Conservation (phyloP, 208 protist genomes). For the Leishmania turanica region DNA sequence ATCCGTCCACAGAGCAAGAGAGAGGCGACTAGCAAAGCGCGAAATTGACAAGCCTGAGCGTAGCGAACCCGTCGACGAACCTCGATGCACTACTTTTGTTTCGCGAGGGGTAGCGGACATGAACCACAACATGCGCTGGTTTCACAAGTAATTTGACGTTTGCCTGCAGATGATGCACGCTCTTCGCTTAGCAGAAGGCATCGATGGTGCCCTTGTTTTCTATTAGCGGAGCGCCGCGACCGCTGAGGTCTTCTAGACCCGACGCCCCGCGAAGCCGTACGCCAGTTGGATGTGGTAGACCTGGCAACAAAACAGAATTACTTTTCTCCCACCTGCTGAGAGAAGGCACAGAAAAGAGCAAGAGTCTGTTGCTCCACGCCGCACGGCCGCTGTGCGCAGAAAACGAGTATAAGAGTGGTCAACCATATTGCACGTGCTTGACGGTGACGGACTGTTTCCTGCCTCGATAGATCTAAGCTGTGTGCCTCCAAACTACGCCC, state of each 20-base stretch:
- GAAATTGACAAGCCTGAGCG: neutral
- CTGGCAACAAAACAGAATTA: neutral
- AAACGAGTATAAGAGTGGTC: too few species aligned
- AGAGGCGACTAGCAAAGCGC: neutral
- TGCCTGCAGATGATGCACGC: neutral
- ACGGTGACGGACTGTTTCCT: too few species aligned
- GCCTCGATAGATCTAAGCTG: too few species aligned
- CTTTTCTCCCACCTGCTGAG: neutral
- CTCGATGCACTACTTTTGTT: neutral
- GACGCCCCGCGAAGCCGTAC: neutral
- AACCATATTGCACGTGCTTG: too few species aligned
- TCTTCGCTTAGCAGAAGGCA: neutral
- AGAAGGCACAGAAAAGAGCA: neutral
- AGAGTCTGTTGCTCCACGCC: neutral
- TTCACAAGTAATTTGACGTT: neutral
- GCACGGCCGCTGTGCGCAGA: neutral
- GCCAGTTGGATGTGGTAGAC: neutral
- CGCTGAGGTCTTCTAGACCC: neutral
- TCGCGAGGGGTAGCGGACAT: neutral
- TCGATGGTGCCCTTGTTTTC: neutral
- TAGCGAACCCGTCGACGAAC: neutral
- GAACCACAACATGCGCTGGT: neutral
- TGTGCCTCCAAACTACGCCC: too few species aligned
- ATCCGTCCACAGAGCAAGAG: neutral
- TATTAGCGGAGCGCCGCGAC: neutral